Evolutionary conservation across 2,329 filamentous ascomycete genomes (phyloP).

Genomic region (Xylariaceae sp.): DNA sequence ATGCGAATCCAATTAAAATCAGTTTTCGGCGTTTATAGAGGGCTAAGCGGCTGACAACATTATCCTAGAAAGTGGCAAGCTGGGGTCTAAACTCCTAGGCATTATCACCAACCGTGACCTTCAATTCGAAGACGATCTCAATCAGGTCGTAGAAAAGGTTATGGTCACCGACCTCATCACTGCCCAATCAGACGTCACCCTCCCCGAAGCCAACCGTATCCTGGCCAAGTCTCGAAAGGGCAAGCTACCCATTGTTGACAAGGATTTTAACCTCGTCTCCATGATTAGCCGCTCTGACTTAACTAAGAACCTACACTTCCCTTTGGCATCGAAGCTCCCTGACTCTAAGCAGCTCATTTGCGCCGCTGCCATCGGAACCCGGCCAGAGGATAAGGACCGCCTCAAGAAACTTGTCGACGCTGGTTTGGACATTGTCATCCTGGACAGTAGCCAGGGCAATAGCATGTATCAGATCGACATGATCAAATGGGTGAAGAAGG

Average conservation of each 20-base stretch:
- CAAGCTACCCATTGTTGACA: constrained; percentile 90
- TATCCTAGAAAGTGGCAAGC: constrained; percentile 74
- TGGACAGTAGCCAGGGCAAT: constrained; percentile 97
- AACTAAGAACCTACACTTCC: constrained; percentile 98
- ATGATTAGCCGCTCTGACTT: constrained; percentile 92
- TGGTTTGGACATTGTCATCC: constrained; percentile 88
- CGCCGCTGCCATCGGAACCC: constrained; percentile 91
- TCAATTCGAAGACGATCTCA: constrained; percentile 80
- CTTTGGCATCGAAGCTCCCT: constrained; percentile 90
- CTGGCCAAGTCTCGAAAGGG: constrained; percentile 96
- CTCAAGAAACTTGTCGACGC: constrained; percentile 87
- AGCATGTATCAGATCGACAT: constrained; percentile 98
- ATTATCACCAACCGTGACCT: constrained; percentile 98
- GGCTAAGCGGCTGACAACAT: constrained; percentile 31
- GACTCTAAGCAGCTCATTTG: constrained; percentile 97
- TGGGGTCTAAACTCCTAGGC: constrained; percentile 92
- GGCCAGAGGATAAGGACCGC: constrained; percentile 85
- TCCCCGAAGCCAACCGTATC: constrained; percentile 87
- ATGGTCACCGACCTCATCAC: constrained; percentile 97
- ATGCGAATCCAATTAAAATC: constrained; percentile 14
- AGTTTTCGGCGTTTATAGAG: not conserved
- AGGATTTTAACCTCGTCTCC: constrained; percentile 78
- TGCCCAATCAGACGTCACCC: constrained; percentile 74
- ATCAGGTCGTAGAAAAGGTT: constrained; percentile 74
- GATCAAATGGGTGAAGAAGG: constrained; percentile 92